Conservation (phyloP, 2,329 filamentous ascomycete species). For the Aspergillus ochraceoroseus region DNA sequence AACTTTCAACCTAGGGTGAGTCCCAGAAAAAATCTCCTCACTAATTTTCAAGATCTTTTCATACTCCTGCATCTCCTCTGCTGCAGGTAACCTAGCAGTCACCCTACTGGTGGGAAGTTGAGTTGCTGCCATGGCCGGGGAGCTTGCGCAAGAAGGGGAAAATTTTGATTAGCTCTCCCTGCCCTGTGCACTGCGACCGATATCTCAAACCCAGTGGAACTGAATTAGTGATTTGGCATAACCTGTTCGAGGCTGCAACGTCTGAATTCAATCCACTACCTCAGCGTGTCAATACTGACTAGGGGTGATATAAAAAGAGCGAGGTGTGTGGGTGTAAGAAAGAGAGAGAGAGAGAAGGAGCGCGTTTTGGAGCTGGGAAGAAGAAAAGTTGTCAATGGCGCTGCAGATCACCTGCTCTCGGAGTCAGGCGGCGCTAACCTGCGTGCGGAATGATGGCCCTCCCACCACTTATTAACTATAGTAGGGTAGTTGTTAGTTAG, state of each 20-base stretch:
- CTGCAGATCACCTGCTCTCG: constrained; percentile 7
- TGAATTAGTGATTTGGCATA: constrained; percentile 11
- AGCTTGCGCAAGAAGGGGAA: constrained; percentile 6
- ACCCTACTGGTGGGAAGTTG: constrained; percentile 32
- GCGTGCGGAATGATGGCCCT: constrained; percentile 6
- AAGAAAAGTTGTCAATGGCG: constrained; percentile 14
- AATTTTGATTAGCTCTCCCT: neutral
- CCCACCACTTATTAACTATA: neutral
- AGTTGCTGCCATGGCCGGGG: constrained; percentile 33
- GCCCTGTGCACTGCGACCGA: constrained; percentile 4
- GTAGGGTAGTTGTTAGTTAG: too few species aligned
- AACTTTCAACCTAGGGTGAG: constrained; percentile 55
- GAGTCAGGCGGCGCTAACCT: constrained; percentile 17
- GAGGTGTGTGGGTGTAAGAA: constrained; percentile 4
- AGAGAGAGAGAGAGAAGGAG: constrained; percentile 1
- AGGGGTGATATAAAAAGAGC: neutral
- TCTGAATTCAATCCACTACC: constrained; percentile 6
- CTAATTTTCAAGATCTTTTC: constrained; percentile 74
- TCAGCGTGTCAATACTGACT: constrained; percentile 8
- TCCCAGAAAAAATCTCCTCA: constrained; percentile 74
- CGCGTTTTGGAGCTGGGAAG: constrained; percentile 5
- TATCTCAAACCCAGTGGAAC: neutral
- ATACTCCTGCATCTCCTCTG: constrained; percentile 63
- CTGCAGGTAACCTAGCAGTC: constrained; percentile 34
- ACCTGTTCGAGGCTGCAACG: constrained; percentile 8